These are phyloP conservation scores for Xanthoconium separans DNA, from an alignment of 1,284 basidiomycete species.

Conservation along the genomic window DNA sequence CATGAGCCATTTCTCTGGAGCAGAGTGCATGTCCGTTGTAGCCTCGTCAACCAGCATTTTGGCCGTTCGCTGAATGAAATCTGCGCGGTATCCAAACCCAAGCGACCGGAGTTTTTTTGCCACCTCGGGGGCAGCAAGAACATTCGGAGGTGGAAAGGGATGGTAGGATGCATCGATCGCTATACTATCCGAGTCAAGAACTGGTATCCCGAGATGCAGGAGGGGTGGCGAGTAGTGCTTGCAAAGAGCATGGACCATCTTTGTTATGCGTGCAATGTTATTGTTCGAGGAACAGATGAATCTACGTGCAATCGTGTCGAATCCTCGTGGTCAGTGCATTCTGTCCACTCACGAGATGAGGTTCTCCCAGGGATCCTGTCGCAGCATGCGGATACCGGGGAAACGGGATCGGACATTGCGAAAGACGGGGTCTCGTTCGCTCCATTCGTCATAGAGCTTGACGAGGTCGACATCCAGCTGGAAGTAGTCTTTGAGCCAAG, in stretches of 20 bases:
- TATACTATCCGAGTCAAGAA: conserved; percentile 23
- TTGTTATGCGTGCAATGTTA: conserved; percentile 89
- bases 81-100: conserved; percentile 95
- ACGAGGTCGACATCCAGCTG: conserved; percentile 78
- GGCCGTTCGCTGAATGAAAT: conserved; percentile 85
- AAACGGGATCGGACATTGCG: conserved; percentile 60
- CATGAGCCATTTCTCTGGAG: conserved; percentile 60
- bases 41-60: conserved; percentile 65
- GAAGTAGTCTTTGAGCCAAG: conserved; percentile 88
- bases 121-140: conserved; percentile 63
- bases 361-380: conserved; percentile 97
- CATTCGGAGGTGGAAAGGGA: conserved; percentile 81
- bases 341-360: conserved; percentile 73
- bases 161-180: conserved; percentile 53
- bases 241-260: conserved; percentile 81
- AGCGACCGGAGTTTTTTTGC: conserved; percentile 71
- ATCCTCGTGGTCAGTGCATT: conserved; percentile 1
- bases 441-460: conserved; percentile 82
- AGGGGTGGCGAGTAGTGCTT: conserved; percentile 69
- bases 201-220: conserved; percentile 49
- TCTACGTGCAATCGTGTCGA: conserved; percentile 41
- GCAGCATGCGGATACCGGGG: conserved; percentile 70
- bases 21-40: conserved; percentile 6
- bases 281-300: conserved; percentile 99
- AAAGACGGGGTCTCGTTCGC: conserved; percentile 74